Conservation (phyloP, 495 filamentous ascomycete genomes). For the Amphirosellinia nigrospora region DNA sequence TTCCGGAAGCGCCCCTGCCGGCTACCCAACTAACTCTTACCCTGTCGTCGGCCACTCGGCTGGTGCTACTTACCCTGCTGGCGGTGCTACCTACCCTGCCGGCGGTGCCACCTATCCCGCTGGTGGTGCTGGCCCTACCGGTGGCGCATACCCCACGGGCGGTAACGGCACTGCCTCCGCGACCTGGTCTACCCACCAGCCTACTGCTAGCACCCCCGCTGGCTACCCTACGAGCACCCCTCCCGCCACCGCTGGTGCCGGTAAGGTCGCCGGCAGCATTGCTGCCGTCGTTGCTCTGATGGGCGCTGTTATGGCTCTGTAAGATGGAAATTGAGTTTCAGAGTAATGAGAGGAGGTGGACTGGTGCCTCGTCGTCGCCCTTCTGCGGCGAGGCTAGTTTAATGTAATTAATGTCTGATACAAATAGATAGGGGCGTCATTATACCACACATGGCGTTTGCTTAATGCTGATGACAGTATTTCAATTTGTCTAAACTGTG, state of each 20-base stretch:
- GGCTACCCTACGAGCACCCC: slow-evolving; percentile 31
- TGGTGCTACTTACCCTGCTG: slow-evolving; percentile 7
- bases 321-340: background rate
- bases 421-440: slow-evolving; percentile 16
- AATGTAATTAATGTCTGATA: slow-evolving; percentile 23
- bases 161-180: slow-evolving; percentile 24
- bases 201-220: slow-evolving; percentile 27
- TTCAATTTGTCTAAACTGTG: slow-evolving; percentile 15
- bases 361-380: background rate
- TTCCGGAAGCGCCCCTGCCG: slow-evolving; percentile 13
- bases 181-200: slow-evolving; percentile 31
- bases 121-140: slow-evolving; percentile 27
- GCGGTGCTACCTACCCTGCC: slow-evolving; percentile 29
- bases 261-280: slow-evolving; percentile 36
- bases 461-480: slow-evolving; percentile 29
- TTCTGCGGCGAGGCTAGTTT: background rate
- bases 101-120: slow-evolving; percentile 20
- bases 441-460: slow-evolving; percentile 18
- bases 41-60: slow-evolving; percentile 22
- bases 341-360: slow-evolving; percentile 1
- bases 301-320: slow-evolving; percentile 35
- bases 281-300: slow-evolving; percentile 34
- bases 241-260: slow-evolving; percentile 35
- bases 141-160: slow-evolving; percentile 21
- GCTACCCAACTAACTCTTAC: slow-evolving; percentile 5